Percentiles rank a stretch among this genome's conserved stretches.
Evolutionary conservation across 805 yeast species (phyloP).

Genomic region (Blastobotrys muscicola): DNA sequence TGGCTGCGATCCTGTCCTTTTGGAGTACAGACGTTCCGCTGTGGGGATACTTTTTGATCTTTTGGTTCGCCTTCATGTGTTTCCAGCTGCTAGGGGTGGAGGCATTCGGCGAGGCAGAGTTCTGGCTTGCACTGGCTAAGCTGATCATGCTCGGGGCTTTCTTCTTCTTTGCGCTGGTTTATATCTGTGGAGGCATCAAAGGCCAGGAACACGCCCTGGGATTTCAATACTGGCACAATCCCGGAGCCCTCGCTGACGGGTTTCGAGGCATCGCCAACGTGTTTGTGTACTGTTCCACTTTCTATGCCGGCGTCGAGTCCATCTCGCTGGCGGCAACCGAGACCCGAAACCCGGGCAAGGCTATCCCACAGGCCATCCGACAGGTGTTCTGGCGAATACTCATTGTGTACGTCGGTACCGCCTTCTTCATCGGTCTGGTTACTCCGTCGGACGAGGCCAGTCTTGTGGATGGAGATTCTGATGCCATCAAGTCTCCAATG

Average conservation of each 20-base stretch:
- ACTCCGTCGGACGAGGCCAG: constrained; percentile 46
- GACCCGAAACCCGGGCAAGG: constrained; percentile 48
- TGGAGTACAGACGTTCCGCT: constrained; percentile 40
- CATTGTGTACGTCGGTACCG: constrained; percentile 47
- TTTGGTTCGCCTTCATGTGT: constrained; percentile 41
- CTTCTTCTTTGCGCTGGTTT: constrained; percentile 45
- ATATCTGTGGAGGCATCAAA: constrained; percentile 46
- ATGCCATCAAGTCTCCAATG: constrained; percentile 43
- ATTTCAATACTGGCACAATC: constrained; percentile 47
- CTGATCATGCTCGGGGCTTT: constrained; percentile 47
- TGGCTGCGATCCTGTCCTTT: constrained; percentile 34
- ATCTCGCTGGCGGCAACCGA: constrained; percentile 60
- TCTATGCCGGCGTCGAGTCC: constrained; percentile 51
- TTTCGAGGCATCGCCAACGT: constrained; percentile 45
- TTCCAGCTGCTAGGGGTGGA: constrained; percentile 43
- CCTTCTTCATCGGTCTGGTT: constrained; percentile 50
- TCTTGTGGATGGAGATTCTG: constrained; percentile 33
- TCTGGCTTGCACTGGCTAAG: constrained; percentile 48
- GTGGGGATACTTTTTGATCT: constrained; percentile 40
- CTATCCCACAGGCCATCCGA: constrained; percentile 52
- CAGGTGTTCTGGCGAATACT: constrained; percentile 49
- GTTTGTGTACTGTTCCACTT: constrained; percentile 51
- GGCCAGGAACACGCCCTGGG: constrained; percentile 46
- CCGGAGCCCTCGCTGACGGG: constrained; percentile 37
- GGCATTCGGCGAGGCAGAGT: constrained; percentile 56